These are phyloP conservation scores for Colletotrichum trifolii DNA, from an alignment of 2,329 filamentous ascomycete species.

Conservation along the genomic window DNA sequence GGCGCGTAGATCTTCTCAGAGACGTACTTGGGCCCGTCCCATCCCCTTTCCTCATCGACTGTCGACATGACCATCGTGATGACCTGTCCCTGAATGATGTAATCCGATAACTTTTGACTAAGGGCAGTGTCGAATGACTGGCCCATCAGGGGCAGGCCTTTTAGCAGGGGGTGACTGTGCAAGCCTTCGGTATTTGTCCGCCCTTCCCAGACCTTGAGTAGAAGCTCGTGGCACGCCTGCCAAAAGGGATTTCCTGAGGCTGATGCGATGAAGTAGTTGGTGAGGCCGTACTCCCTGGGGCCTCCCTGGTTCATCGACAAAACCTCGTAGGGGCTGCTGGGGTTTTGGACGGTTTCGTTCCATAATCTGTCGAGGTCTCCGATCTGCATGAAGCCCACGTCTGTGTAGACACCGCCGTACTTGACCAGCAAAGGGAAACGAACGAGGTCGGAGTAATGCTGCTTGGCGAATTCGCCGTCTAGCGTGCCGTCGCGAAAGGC, in stretches of 20 bases:
- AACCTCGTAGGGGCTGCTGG: conserved; percentile 58
- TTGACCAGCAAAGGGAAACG: conserved; percentile 66
- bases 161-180: conserved; percentile 58
- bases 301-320: conserved; percentile 57
- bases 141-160: conserved; percentile 53
- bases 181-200: conserved; percentile 62
- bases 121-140: conserved; percentile 41
- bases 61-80: conserved; percentile 63
- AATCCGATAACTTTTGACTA: conserved; percentile 61
- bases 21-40: conserved; percentile 65
- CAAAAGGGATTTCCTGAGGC: conserved; percentile 5
- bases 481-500: conserved; percentile 54
- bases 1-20: conserved; percentile 60
- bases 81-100: conserved; percentile 67
- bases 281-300: conserved; percentile 48
- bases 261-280: conserved; percentile 62
- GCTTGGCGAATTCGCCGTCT: conserved; percentile 59
- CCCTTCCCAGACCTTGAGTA: conserved; percentile 65
- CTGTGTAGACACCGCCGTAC: conserved; percentile 68
- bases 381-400: conserved; percentile 67
- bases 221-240: conserved; percentile 55
- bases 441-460: conserved; percentile 69
- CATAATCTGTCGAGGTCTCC: conserved; percentile 67
- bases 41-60: conserved; percentile 59
- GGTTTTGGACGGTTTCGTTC: conserved; percentile 59